Conservation (phyloP, 768 basidiomycete species). For the Suillus americanus region DNA sequence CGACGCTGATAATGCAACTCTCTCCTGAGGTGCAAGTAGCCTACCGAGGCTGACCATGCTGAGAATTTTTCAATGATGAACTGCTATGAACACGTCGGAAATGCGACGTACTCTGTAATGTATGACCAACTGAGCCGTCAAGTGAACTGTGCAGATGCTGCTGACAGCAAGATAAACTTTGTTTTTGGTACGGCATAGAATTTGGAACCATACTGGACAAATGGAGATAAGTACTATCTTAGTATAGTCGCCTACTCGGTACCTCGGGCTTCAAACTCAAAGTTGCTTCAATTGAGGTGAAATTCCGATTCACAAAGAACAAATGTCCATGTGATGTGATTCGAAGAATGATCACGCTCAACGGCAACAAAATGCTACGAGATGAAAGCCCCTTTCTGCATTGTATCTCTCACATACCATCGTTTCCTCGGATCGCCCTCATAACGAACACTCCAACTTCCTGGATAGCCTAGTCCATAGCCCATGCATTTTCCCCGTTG, state of each 20-base stretch:
- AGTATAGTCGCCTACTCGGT: neutral
- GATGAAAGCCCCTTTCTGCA: constrained; percentile 22
- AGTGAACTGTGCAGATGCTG: neutral
- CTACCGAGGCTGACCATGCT: neutral
- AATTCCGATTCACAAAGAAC: no score
- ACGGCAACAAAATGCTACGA: neutral
- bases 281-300: neutral
- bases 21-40: constrained; percentile 3
- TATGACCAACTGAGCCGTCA: neutral
- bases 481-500: constrained; percentile 27
- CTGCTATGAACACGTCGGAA: neutral
- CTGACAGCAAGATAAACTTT: neutral
- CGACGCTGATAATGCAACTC: constrained; percentile 20
- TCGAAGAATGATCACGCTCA: neutral
- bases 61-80: neutral
- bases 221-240: neutral
- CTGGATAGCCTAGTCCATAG: constrained; percentile 32
- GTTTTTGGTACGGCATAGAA: neutral
- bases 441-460: constrained; percentile 23
- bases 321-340: neutral
- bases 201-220: neutral
- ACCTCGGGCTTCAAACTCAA: neutral
- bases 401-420: constrained; percentile 25
- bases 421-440: constrained; percentile 9
- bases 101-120: neutral